Evolutionary conservation across 2,329 filamentous ascomycete genomes (phyloP), one percentile per base, ranked within the genome.

Genomic region (Pochonia chlamydosporia): DNA sequence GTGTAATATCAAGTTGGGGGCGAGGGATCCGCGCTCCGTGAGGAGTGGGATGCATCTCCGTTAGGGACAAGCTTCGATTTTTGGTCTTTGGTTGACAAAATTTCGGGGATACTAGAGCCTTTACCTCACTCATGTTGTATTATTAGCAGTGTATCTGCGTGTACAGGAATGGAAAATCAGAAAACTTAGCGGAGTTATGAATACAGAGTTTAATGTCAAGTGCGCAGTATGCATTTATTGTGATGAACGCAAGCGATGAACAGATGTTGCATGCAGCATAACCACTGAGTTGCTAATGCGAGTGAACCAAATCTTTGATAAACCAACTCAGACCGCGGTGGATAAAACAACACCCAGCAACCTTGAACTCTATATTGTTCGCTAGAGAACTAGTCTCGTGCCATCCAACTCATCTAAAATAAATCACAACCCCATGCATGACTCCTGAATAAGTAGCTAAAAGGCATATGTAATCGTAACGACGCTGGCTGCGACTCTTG

Each of bases 81-180:
- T n/a, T n/a, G n/a, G n/a, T n/a, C n/a, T n/a, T n/a, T n/a, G n/a
- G n/a, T n/a, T n/a, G n/a, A n/a, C n/a, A n/a, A n/a, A n/a, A n/a
- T n/a, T n/a, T n/a, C n/a, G 16, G 16, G 18, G 35, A 39, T 39
- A 23, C 18, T 9, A 10, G 35, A 39, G 18, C 35, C 20, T 20
- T 7, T 14, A 31, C 42, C 36, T 48, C 18, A 40, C 40, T 40
- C 36, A 37, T 50, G 25, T 45, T 48, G 45, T 49, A 51, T 30
- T 33, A 49, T 40, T 26, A 28, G 44, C 48, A 46, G 48, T 43
- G 11, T 31, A 33, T 43, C 48, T 49, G 48, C 44, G 24, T 49
- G 48, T 49, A 46, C 25, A 31, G 21, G 24, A 26, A 43, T 33
- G 40, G 40, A 31, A 28, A 42, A 42, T 14, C n/a, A 20, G 23